Evolutionary conservation across 78 protist genomes (phyloP).

Genomic region (Speleostelium caveatum): DNA sequence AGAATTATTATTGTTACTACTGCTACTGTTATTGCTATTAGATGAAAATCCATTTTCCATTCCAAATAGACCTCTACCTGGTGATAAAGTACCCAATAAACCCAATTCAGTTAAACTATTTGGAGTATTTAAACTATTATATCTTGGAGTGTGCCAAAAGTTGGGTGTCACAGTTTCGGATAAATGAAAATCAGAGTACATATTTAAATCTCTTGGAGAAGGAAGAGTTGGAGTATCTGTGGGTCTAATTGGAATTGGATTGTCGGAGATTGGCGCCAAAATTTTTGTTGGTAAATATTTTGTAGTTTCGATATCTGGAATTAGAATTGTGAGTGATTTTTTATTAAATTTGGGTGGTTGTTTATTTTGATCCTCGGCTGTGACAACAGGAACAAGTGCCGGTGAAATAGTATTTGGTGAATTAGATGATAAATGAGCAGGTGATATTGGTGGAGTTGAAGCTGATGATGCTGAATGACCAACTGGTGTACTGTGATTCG

Average conservation of each 20-base stretch:
- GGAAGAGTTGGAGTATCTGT: slow-evolving; percentile 48
- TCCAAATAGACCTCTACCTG: not conserved
- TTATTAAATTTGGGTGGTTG: slow-evolving; percentile 43
- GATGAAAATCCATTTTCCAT: not conserved
- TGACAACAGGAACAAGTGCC: slow-evolving; percentile 43
- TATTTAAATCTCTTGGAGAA: slow-evolving; percentile 62
- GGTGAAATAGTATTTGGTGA: slow-evolving; percentile 23
- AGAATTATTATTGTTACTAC: not conserved
- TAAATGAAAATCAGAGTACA: slow-evolving; percentile 31
- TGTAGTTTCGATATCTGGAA: slow-evolving; percentile 18
- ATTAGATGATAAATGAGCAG: slow-evolving; percentile 1
- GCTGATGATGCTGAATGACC: too few species aligned
- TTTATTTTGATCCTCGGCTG: slow-evolving; percentile 22
- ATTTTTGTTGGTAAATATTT: slow-evolving; percentile 14
- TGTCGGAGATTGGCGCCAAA: slow-evolving; percentile 16
- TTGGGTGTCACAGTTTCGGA: not conserved
- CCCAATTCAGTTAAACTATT: not conserved
- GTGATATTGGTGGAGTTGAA: slow-evolving; percentile 75
- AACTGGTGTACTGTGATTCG: not conserved
- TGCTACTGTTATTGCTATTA: not conserved
- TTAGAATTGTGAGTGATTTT: slow-evolving; percentile 38
- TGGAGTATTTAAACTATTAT: not conserved
- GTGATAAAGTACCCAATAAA: not conserved
- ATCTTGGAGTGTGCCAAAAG: not conserved
- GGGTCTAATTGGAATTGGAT: slow-evolving; percentile 2